A percentile compares a stretch with the other conserved stretches of the same genome.
Evolutionary conservation across 2,329 filamentous ascomycete genomes (phyloP).

Genomic region (Pseudogymnoascus sp.): DNA sequence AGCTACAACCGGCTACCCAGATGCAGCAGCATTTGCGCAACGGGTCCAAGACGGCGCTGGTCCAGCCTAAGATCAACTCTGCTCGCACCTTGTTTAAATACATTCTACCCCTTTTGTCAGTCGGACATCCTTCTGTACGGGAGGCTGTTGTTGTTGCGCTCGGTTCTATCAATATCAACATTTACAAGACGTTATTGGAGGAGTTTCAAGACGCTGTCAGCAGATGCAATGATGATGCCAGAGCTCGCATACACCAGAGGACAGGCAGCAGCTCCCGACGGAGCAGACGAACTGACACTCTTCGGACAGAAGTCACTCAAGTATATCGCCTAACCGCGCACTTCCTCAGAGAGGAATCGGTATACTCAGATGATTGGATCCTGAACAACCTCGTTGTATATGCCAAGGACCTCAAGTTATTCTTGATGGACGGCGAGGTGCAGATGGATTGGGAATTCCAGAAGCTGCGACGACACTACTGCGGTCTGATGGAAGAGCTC

Average conservation of each 20-base stretch:
- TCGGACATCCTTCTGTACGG: constrained; percentile 70
- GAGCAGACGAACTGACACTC: constrained; percentile 74
- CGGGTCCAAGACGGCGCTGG: constrained; percentile 62
- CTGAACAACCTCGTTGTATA: constrained; percentile 82
- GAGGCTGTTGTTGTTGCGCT: constrained; percentile 87
- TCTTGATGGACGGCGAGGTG: constrained; percentile 89
- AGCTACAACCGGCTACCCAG: constrained; percentile 48
- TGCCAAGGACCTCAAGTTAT: constrained; percentile 85
- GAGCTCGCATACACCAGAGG: constrained; percentile 77
- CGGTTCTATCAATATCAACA: constrained; percentile 89
- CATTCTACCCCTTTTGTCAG: constrained; percentile 79
- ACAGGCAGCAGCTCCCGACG: constrained; percentile 74
- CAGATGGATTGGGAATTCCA: constrained; percentile 94
- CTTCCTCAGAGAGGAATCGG: constrained; percentile 70
- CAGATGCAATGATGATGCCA: constrained; percentile 81
- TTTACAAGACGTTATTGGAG: constrained; percentile 85
- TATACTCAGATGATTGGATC: constrained; percentile 85
- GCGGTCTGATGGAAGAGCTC: constrained; percentile 83
- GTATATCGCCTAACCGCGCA: constrained; percentile 92
- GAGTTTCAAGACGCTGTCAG: constrained; percentile 81
- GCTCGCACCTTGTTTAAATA: constrained; percentile 86
- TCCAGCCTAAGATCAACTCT: constrained; percentile 75
- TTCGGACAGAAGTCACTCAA: constrained; percentile 91
- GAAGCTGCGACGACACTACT: constrained; percentile 85
- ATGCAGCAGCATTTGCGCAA: constrained; percentile 73